Conservation (phyloP, 257 asterid genomes). For the Solanum gracilifrons region DNA sequence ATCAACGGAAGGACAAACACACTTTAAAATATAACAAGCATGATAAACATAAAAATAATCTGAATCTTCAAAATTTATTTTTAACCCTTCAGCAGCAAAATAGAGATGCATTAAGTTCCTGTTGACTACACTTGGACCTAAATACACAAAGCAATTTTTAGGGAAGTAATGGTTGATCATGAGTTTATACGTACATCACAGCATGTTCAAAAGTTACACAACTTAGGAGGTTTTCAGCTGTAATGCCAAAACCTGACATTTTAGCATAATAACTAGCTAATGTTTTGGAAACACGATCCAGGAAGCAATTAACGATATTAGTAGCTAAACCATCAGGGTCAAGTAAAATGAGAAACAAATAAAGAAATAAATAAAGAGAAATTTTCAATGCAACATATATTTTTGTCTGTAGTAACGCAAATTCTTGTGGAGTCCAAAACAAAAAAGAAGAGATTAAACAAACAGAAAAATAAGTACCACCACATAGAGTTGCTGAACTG, state of each 20-base stretch:
- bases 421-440: neutral
- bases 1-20: neutral
- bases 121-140: neutral
- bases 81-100: neutral
- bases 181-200: neutral
- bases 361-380: neutral
- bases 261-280: neutral
- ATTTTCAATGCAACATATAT: neutral
- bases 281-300: neutral
- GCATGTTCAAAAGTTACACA: neutral
- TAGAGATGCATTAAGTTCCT: neutral
- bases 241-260: neutral
- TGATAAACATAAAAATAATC: neutral
- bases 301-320: neutral
- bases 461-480: neutral
- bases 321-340: neutral
- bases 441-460: neutral
- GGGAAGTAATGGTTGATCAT: neutral
- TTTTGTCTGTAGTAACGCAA: neutral
- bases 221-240: neutral
- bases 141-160: neutral
- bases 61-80: neutral
- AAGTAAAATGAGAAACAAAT: neutral
- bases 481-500: neutral
- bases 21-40: neutral